Conservation (phyloP, 345 rosid species). For the Gossypium arboreum region DNA sequence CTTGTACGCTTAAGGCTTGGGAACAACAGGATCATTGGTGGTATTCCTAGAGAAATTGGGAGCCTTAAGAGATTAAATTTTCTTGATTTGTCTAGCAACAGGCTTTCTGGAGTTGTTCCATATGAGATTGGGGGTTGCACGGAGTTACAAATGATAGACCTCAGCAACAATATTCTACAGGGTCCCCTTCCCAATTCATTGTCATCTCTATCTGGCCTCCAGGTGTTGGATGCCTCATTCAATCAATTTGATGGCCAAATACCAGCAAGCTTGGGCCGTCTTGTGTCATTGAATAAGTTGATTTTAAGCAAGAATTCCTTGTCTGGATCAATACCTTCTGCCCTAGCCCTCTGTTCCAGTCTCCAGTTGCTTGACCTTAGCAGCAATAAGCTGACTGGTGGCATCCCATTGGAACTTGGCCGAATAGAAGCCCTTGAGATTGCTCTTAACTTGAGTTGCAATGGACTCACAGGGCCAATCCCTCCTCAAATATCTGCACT, state of each 20-base stretch:
- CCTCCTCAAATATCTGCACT: conserved; percentile 70
- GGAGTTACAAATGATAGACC: conserved; percentile 74
- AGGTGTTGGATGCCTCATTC: conserved; percentile 67
- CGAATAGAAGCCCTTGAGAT: conserved; percentile 76
- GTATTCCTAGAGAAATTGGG: conserved; percentile 65
- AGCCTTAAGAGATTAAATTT: conserved; percentile 57
- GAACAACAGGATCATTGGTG: conserved; percentile 61
- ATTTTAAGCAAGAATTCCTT: conserved; percentile 56
- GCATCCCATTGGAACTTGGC: conserved; percentile 67
- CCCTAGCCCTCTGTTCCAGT: conserved; percentile 67
- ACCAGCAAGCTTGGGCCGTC: conserved; percentile 71
- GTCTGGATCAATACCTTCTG: conserved; percentile 67
- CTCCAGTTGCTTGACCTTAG: conserved; percentile 89
- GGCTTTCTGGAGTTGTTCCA: conserved; percentile 61
- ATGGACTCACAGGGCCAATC: conserved; percentile 66
- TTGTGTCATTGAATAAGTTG: conserved; percentile 62
- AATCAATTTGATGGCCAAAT: conserved; percentile 59
- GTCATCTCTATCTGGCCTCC: conserved; percentile 61
- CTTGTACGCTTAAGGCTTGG: conserved; percentile 75
- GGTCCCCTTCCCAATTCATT: conserved; percentile 62
- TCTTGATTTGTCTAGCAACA: conserved; percentile 75
- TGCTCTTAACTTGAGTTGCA: conserved; percentile 83
- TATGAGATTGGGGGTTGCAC: conserved; percentile 68
- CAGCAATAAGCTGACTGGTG: conserved; percentile 66
- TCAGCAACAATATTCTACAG: conserved; percentile 64